These are phyloP conservation scores for Venturia asperata DNA, from an alignment of 2,329 filamentous ascomycete species.

Conservation along the genomic window DNA sequence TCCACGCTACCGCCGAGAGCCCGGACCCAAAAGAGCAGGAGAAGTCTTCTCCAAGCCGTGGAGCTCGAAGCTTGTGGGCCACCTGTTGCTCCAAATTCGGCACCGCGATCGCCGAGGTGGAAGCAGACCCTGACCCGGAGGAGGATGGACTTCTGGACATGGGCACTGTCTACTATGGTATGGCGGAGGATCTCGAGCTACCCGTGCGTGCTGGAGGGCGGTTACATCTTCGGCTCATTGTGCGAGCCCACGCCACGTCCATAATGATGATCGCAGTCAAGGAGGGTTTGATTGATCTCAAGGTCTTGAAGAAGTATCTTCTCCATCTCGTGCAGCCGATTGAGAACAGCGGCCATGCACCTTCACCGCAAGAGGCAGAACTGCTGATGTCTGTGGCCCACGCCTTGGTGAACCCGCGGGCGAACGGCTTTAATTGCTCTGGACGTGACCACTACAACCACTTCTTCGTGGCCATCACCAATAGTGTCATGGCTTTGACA, in stretches of 20 bases:
- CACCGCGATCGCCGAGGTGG: conserved; percentile 6
- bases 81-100: not conserved
- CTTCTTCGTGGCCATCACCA: conserved; percentile 7
- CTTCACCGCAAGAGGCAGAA: conserved; percentile 2
- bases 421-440: not conserved
- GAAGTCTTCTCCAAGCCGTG: not conserved
- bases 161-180: not conserved
- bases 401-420: not conserved
- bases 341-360: not conserved
- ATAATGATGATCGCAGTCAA: conserved; percentile 12
- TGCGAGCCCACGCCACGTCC: conserved; percentile 6
- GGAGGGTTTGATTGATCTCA: not conserved
- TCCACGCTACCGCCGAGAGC: not conserved
- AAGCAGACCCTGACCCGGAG: not conserved
- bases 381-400: not conserved
- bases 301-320: not conserved
- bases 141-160: conserved; percentile 4
- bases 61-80: not conserved
- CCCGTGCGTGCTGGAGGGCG: conserved; percentile 1
- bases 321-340: not conserved
- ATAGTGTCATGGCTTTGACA: not conserved
- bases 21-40: conserved; percentile 10
- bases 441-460: not conserved
- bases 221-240: conserved; percentile 2
- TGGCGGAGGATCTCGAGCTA: conserved; percentile 12